Conservation (phyloP, 352 stramenopile species). For the Globisporangium alternatum region DNA sequence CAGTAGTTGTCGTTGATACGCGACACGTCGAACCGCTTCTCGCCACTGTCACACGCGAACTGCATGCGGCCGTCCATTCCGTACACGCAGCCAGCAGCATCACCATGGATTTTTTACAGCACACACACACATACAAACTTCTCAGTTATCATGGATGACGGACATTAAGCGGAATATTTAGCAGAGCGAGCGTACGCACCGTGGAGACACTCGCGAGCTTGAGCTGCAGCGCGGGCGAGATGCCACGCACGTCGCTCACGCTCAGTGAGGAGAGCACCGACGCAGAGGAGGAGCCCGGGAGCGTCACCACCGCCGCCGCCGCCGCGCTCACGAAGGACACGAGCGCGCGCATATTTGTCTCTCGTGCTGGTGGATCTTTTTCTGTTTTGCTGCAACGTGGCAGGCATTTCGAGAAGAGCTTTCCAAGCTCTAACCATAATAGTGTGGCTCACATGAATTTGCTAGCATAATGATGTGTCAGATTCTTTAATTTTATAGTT, state of each 20-base stretch:
- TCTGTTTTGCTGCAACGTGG: not conserved
- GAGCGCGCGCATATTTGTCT: constrained; percentile 3
- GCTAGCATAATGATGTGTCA: no score
- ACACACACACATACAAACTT: not conserved
- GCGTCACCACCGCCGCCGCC: constrained; percentile 17
- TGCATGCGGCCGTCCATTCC: constrained; percentile 9
- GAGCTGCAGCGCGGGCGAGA: constrained; percentile 40
- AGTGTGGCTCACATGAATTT: not conserved
- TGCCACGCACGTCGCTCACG: constrained; percentile 29
- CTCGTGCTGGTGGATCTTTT: constrained; percentile 7
- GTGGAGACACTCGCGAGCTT: constrained; percentile 31
- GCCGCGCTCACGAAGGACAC: constrained; percentile 2
- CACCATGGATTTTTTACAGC: not conserved
- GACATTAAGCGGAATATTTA: constrained; percentile 3
- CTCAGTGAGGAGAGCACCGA: constrained; percentile 15
- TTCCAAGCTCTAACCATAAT: not conserved
- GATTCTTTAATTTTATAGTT: no score
- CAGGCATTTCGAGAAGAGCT: constrained; percentile 3
- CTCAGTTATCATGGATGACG: not conserved
- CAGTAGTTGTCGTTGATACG: constrained; percentile 94
- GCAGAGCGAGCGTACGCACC: constrained; percentile 23
- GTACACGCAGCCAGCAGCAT: not conserved
- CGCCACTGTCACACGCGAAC: constrained; percentile 73
- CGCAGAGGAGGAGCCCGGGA: constrained; percentile 7
- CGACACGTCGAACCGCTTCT: constrained; percentile 43